Conservation (phyloP, 176 grass and related monocot genomes). For the Oryza longistaminata region DNA sequence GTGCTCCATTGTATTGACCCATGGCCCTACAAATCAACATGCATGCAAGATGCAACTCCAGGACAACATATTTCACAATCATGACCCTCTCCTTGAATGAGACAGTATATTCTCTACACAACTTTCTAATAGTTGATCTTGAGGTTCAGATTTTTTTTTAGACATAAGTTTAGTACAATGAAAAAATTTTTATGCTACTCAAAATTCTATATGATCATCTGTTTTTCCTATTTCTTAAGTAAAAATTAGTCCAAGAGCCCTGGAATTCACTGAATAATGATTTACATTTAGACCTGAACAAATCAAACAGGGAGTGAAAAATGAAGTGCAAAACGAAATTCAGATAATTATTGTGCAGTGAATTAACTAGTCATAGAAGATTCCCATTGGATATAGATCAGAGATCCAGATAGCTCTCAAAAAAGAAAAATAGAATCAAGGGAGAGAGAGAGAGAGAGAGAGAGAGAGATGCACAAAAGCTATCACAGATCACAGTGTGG, state of each 20-base stretch:
- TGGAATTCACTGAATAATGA: neutral
- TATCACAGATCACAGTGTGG: neutral
- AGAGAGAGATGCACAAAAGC: neutral
- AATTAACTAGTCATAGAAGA: neutral
- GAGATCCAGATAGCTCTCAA: slow-evolving; percentile 11
- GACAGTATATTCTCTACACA: neutral
- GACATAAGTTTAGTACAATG: neutral
- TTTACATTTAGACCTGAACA: neutral
- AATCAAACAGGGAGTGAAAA: neutral
- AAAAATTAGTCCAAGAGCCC: neutral
- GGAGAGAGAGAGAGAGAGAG: neutral
- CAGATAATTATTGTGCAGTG: neutral
- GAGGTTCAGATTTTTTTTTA: neutral
- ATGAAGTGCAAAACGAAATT: neutral
- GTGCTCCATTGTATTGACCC: neutral
- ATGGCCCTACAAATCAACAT: slow-evolving; percentile 13
- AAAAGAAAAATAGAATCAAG: neutral
- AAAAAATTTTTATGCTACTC: neutral
- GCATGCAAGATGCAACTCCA: slow-evolving; percentile 10
- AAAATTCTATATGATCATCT: neutral
- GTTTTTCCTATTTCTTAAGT: neutral
- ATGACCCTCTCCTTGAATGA: neutral
- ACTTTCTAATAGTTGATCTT: neutral
- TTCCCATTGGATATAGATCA: neutral
- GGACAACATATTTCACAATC: slow-evolving; percentile 22